These are phyloP conservation scores for Metarhizium album DNA, from an alignment of 2,329 filamentous ascomycete species.

Conservation along the genomic window DNA sequence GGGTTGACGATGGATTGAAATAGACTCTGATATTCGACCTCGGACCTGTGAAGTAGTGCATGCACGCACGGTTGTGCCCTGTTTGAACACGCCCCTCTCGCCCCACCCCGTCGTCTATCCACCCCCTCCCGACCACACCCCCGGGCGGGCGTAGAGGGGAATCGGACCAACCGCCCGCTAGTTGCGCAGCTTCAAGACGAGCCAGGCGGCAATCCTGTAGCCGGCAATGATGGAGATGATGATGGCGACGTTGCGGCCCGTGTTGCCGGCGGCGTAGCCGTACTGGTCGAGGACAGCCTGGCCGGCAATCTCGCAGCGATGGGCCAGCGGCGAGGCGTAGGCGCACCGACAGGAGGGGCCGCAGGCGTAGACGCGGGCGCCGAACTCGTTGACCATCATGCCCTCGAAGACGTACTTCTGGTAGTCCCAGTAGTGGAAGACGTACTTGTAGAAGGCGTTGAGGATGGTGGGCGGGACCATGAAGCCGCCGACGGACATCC, in stretches of 20 bases:
- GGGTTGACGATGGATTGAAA: too few species aligned
- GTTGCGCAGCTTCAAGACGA: slow-evolving; percentile 35
- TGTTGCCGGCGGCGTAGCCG: slow-evolving; percentile 55
- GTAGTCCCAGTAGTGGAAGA: slow-evolving; percentile 84
- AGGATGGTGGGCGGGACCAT: slow-evolving; percentile 61
- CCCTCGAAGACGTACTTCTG: slow-evolving; percentile 79
- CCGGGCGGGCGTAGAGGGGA: too few species aligned
- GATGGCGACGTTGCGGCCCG: slow-evolving; percentile 70
- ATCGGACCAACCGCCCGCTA: background rate
- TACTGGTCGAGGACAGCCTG: slow-evolving; percentile 59
- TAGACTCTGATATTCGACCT: too few species aligned
- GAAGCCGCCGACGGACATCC: slow-evolving; percentile 82
- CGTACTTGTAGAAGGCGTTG: slow-evolving; percentile 78
- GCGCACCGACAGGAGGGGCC: slow-evolving; percentile 51
- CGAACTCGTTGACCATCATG: slow-evolving; percentile 90
- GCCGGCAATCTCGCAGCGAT: slow-evolving; percentile 58
- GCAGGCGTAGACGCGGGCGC: slow-evolving; percentile 44
- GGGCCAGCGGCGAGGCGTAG: slow-evolving; percentile 46
- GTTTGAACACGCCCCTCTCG: too few species aligned
- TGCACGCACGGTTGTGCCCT: too few species aligned
- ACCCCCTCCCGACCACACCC: too few species aligned
- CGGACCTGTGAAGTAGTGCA: too few species aligned
- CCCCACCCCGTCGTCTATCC: too few species aligned
- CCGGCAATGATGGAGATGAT: slow-evolving; percentile 65
- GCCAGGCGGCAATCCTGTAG: slow-evolving; percentile 44